Percentiles rank a stretch among this genome's conserved stretches.
phyloP scores from a whole-genome alignment of 2,329 filamentous ascomycete species.

The Monilinia fructicola region DNA sequence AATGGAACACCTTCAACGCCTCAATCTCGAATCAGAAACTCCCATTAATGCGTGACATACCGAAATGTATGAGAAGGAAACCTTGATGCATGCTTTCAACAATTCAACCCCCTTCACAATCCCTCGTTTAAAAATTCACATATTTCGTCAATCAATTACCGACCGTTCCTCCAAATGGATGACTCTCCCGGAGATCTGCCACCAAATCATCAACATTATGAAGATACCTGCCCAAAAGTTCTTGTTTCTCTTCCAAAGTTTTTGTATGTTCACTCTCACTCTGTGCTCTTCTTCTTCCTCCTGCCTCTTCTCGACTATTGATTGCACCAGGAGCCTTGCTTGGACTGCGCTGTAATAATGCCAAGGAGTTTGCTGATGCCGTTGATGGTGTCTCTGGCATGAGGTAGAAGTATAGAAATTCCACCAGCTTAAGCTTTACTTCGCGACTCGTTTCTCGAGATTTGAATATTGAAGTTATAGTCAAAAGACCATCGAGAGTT shows the following conservation, averaged over 20 bases:
- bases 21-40: background rate
- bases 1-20: background rate
- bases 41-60: conserved; percentile 17
- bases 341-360: conserved; percentile 63
- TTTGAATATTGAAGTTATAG: conserved; percentile 91
- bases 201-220: conserved; percentile 64
- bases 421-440: conserved; percentile 93
- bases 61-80: conserved; percentile 4
- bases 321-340: conserved; percentile 65
- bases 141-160: conserved; percentile 40
- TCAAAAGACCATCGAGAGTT: conserved; percentile 83
- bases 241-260: conserved; percentile 67
- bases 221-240: conserved; percentile 61
- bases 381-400: conserved; percentile 78
- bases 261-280: conserved; percentile 47
- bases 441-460: conserved; percentile 79
- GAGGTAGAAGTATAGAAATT: conserved; percentile 97
- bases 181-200: conserved; percentile 71
- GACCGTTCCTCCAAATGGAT: conserved; percentile 66
- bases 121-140: background rate
- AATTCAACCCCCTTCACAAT: background rate
- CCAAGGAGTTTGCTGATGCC: conserved; percentile 47
- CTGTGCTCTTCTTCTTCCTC: conserved; percentile 39
- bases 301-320: conserved; percentile 42
- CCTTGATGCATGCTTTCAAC: background rate